These are phyloP conservation scores for Coemansia sp. DNA, from an alignment of 371 early-diverging fungal genomes.

Conservation along the genomic window DNA sequence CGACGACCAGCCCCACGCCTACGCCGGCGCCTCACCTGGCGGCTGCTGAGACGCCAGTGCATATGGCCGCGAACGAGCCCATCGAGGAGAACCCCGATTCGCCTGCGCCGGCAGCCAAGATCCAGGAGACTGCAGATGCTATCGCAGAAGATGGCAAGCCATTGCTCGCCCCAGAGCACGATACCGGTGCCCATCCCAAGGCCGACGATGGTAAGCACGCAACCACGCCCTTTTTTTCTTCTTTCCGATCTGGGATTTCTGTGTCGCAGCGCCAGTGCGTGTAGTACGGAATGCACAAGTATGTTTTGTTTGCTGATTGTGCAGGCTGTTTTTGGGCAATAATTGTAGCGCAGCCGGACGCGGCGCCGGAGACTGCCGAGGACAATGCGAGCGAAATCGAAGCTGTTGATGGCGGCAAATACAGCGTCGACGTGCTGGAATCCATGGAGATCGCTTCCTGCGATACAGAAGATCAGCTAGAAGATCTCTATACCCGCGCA, in stretches of 20 bases:
- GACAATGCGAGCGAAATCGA: neutral
- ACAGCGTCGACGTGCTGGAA: slow-evolving; percentile 6
- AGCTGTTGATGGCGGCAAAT: neutral
- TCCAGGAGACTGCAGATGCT: neutral
- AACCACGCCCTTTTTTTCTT: too few relatives aligned
- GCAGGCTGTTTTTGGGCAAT: neutral
- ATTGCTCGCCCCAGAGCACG: neutral
- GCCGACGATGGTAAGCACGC: neutral
- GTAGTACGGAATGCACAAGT: neutral
- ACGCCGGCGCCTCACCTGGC: slow-evolving; percentile 6
- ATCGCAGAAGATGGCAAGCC: neutral
- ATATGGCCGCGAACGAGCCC: neutral
- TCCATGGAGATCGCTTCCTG: neutral
- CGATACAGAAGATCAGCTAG: slow-evolving; percentile 39
- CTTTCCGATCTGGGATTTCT: too few relatives aligned
- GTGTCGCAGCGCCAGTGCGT: neutral
- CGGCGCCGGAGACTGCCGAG: neutral
- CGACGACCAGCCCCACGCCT: slow-evolving; percentile 12
- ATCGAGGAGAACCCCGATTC: slow-evolving; percentile 6
- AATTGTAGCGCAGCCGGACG: neutral
- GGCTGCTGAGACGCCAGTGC: neutral
- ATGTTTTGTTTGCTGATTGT: too few relatives aligned
- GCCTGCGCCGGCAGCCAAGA: neutral
- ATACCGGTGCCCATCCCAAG: neutral
- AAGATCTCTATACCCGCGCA: slow-evolving; percentile 9